Base-by-base conservation (phyloP, 768 basidiomycete species). In the Sistotremastrum suecicum region DNA sequence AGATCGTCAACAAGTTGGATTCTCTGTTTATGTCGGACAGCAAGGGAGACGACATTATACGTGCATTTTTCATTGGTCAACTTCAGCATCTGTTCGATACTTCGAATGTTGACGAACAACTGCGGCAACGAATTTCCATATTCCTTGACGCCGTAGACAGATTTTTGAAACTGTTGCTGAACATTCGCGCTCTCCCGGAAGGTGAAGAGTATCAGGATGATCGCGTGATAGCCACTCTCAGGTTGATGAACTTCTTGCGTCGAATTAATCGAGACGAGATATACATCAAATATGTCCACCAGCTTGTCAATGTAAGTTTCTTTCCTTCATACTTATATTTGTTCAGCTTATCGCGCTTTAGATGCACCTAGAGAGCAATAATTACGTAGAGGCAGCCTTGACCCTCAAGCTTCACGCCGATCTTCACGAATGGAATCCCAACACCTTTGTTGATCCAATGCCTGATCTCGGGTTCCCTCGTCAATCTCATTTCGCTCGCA, bases 121-220 rank as follows among this genome's bases (percentile, higher is more conserved):
- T 97, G 34, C 76, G 84, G 5, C 76, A 78, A 35, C 76, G 83
- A 12, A 84, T 95, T 37, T 75, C 78, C 4, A 67, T 64, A 39
- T 97, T 95, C 69, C 69, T 98, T 34, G 83, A 87, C 51, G 85
- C 88, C 1, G 84, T 97, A 4, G 86, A 95, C 56, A 72, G 81
- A 9, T 98, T 98, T 77, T 74, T 98, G 31, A 87, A 94, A 54
- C 71, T 98, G 11, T 65, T 98, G 40, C 67, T 95, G 34, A 88
- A 78, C 47, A 78, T 98, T 7, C 77, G 89, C 9, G 88, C 80
- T 43, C 67, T 98, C 4, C 94, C 94, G 0, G 86, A 91, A 48
- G 86, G 89, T 7, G 86, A 92, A 52, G 90, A 95, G 63, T 95
- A 81, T 63, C 79, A 87, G 7, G 92, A 98, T 56, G 94, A 98